Conservation (phyloP, 345 rosid genomes). For the Rhodamnia rubescens region DNA sequence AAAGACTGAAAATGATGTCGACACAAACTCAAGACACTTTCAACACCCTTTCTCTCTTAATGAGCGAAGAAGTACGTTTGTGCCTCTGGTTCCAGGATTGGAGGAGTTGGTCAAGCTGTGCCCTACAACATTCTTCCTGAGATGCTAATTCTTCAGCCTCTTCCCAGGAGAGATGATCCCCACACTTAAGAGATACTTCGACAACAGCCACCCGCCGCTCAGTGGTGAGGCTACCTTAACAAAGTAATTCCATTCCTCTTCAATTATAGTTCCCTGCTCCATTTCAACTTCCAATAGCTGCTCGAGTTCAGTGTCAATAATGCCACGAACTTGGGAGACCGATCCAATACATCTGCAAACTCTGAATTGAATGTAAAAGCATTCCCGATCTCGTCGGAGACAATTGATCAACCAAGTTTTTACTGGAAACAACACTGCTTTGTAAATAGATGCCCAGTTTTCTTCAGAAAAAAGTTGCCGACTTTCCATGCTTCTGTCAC, state of each 20-base stretch:
- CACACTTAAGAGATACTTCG: conserved; percentile 67
- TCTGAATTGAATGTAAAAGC: conserved; percentile 60
- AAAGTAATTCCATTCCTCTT: conserved; percentile 69
- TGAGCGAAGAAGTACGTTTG: neutral
- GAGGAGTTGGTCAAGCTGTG: conserved; percentile 71
- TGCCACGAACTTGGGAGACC: conserved; percentile 65
- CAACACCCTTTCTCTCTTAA: neutral
- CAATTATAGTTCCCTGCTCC: conserved; percentile 63
- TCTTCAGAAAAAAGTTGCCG: conserved; percentile 25
- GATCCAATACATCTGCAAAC: conserved; percentile 74
- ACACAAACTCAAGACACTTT: neutral
- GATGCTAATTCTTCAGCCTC: conserved; percentile 95
- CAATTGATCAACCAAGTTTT: conserved; percentile 49
- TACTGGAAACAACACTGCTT: conserved; percentile 41
- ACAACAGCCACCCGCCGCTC: conserved; percentile 75
- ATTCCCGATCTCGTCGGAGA: conserved; percentile 51
- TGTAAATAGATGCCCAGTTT: conserved; percentile 49
- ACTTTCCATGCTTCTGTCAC: conserved; percentile 13
- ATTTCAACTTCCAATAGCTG: conserved; percentile 67
- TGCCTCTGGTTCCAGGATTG: conserved; percentile 57
- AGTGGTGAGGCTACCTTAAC: conserved; percentile 73
- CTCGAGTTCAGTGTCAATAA: conserved; percentile 58
- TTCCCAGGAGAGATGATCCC: conserved; percentile 93
- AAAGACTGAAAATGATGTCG: neutral
- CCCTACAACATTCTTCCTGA: conserved; percentile 90